Evolutionary conservation across 805 yeast species (phyloP), one percentile per base, ranked within the genome.

Genomic region (Pichia scutulata): DNA sequence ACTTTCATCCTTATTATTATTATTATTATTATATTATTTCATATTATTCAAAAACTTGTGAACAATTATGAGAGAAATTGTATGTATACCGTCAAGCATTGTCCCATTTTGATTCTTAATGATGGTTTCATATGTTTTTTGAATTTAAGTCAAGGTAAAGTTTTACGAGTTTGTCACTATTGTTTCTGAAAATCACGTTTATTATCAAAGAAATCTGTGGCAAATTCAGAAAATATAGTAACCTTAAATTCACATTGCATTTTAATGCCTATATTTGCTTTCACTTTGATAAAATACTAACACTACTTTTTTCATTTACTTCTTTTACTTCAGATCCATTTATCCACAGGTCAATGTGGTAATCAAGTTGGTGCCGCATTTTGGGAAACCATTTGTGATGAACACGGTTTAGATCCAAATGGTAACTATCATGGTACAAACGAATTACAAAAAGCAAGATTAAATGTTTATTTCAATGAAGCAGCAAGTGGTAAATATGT

Each of bases 321-420:
- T 18, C 43, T n/a, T 47, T 41, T 33, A 23, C 30, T 52, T n/a
- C 69, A 84, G 93, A 88, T 90, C 70, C 97, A 90, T 72, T 80
- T 90, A 70, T 90, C 97, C 52, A 85, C 96, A 52, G 98, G 98
- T 71, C 98, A 90, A 76, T 89, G 97, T 81, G 97, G 97, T 82
- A 90, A 90, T 80, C 98, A 90, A 75, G 89, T 90, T 60, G 95
- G 95, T 74, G 90, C 95, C 57, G 95, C 95, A 53, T 87, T 87
- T 66, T 87, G 95, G 95, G 90, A 87, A 72, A 86, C 92, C 43
- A 86, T 86, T 61, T 86, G 93, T 73, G 87, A 86, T 53, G 95
- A 86, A 67, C 95, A 86, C 62, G 93, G 92, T 45, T 75, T 86
- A 60, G 92, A 84, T 63, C 72, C 74, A 58, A 75, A 82, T 57